Conservation (phyloP, 768 basidiomycete genomes). For the Lactifluus rugatus region DNA sequence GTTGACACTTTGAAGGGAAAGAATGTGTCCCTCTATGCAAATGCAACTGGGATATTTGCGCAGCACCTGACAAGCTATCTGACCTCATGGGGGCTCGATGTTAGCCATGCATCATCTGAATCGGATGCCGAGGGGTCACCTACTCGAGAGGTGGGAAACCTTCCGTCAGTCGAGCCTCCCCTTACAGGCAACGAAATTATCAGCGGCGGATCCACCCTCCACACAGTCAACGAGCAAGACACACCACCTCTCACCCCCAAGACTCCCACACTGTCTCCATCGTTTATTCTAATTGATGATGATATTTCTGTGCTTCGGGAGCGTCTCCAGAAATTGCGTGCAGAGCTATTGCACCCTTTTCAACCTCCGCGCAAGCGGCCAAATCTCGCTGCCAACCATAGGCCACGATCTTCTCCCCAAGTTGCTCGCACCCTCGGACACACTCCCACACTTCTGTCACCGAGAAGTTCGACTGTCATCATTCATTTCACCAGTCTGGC, state of each 20-base stretch:
- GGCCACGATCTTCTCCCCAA: conserved; percentile 75
- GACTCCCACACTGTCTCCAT: conserved; percentile 26
- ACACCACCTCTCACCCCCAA: conserved; percentile 13
- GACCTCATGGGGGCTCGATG: conserved; percentile 91
- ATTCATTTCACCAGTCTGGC: conserved; percentile 87
- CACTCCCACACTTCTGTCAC: conserved; percentile 26
- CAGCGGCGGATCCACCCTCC: conserved; percentile 8
- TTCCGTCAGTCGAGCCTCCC: neutral
- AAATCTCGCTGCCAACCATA: conserved; percentile 53
- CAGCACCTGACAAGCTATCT: conserved; percentile 89
- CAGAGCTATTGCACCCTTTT: conserved; percentile 40
- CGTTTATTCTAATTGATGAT: conserved; percentile 89
- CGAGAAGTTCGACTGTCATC: conserved; percentile 42
- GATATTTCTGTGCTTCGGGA: conserved; percentile 73
- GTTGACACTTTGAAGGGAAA: conserved; percentile 76
- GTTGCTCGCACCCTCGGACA: conserved; percentile 47
- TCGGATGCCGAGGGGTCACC: conserved; percentile 37
- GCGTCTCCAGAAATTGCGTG: conserved; percentile 57
- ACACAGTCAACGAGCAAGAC: conserved; percentile 18
- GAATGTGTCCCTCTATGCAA: conserved; percentile 76
- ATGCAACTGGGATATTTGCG: conserved; percentile 80
- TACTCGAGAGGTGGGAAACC: conserved; percentile 18
- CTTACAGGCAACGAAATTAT: conserved; percentile 3
- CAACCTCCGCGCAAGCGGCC: conserved; percentile 51
- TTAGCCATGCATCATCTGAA: conserved; percentile 66